Evolutionary conservation across 73 alveolate genomes (phyloP), one percentile per base, ranked within the genome.

Genomic region (Paramecium biaurelia): DNA sequence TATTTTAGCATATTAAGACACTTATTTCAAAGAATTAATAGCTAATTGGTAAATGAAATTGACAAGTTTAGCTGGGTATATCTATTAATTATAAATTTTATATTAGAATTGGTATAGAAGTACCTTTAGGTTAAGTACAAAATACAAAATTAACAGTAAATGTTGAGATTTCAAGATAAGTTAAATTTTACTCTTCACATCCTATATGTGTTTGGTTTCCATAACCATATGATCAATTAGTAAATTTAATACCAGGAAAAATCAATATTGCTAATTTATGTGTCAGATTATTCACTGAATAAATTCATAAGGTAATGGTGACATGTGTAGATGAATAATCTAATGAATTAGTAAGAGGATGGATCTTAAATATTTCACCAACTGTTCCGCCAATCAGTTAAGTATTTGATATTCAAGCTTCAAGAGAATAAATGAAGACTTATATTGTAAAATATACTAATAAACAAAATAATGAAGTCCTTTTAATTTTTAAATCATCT

Each of bases 161-260:
- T 20, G 72, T 79, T 9, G 90, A 79, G 8, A 26, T 41, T 10
- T 41, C 90, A n/a, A 79, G 49, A 43, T 43, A 79, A 15, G 90
- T 45, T 5, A 79, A 26, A 79, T 79, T 79, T 79, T 79, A 30
- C 30, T 79, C 90, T 5, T 79, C 90, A 26, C 90, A 79, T 24
- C 90, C 90, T 0, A 24, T 79, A n/a, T 43, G 74, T 41, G 34
- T 79, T 15, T 79, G 90, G 90, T 79, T 79, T 9, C 90, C 90
- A 12, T 23, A 79, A 79, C 90, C 90, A 3, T 79, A 24, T 45
- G 90, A 79, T 42, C 5, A 45, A 24, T 26, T 47, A 10, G 70
- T 43, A 1, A 79, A 26, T 14, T 47, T 79, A 21, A 21, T 43
- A 23, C 74, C 70, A 42, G 76, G 72, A 45, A 79, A 42, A 79